Conservation (phyloP, 2,329 filamentous ascomycete species). For the Mariannaea elegans region DNA sequence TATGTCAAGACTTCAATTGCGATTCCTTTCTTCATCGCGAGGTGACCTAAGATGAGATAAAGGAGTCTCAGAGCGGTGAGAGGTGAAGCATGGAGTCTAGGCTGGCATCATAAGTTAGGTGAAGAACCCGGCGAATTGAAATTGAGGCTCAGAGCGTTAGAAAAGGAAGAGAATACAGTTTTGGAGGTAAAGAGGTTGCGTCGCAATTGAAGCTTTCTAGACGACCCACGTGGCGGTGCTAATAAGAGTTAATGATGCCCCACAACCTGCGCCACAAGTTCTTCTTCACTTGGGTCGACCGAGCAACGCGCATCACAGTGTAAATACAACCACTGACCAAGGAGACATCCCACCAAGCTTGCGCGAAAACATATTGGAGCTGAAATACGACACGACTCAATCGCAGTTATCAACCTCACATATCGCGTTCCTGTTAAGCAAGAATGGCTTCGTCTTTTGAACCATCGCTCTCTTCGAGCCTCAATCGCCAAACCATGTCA, state of each 20-base stretch:
- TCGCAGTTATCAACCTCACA: background rate
- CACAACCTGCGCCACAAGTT: constrained; percentile 30
- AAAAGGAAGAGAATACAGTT: constrained; percentile 12
- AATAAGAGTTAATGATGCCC: constrained; percentile 23
- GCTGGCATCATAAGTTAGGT: constrained; percentile 27
- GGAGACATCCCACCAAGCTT: constrained; percentile 12
- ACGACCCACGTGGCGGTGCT: constrained; percentile 41
- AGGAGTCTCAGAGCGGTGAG: constrained; percentile 33
- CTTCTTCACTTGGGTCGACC: constrained; percentile 32
- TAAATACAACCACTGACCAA: too few relatives aligned
- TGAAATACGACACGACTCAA: background rate
- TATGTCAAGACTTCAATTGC: constrained; percentile 35
- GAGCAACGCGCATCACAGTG: constrained; percentile 39
- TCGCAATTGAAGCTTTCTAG: constrained; percentile 33
- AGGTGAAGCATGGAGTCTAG: constrained; percentile 20
- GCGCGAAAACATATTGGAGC: background rate
- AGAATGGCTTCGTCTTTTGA: constrained; percentile 71
- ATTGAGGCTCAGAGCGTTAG: background rate
- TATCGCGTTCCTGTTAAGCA: too few relatives aligned
- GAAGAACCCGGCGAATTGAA: background rate
- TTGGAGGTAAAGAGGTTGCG: constrained; percentile 8
- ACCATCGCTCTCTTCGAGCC: constrained; percentile 72
- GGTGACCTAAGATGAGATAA: constrained; percentile 29
- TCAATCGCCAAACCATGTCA: constrained; percentile 65
- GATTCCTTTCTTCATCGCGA: constrained; percentile 47